These are phyloP conservation scores for Cichorium intybus DNA, from an alignment of 140 eudicot genomes.

Conservation along the genomic window DNA sequence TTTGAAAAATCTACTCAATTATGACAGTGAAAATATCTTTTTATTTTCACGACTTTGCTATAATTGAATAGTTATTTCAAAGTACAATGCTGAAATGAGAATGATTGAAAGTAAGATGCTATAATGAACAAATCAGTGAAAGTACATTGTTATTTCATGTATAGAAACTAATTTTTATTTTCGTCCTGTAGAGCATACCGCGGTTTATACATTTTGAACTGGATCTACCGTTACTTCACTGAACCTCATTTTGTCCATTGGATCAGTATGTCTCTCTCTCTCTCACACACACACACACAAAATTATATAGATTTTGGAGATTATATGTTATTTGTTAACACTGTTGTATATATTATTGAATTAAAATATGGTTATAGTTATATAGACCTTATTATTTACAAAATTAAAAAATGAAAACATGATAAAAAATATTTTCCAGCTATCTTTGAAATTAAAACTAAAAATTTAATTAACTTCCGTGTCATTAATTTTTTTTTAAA, in stretches of 20 bases:
- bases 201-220: constrained; percentile 75
- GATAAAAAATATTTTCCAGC: not conserved
- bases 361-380: too few species aligned
- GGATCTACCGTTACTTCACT: constrained; percentile 96
- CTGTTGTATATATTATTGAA: too few species aligned
- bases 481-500: too few species aligned
- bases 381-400: not conserved
- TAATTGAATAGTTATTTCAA: not conserved
- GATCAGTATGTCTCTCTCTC: constrained; percentile 63
- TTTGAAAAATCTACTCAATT: not conserved
- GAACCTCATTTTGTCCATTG: constrained; percentile 90
- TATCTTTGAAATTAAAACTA: too few species aligned
- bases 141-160: not conserved
- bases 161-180: constrained; percentile 11
- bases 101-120: not conserved
- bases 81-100: not conserved
- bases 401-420: too few species aligned
- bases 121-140: not conserved
- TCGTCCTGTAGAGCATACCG: constrained; percentile 78
- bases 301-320: not conserved
- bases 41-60: not conserved
- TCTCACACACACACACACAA: not conserved
- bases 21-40: not conserved
- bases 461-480: too few species aligned
- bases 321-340: too few species aligned